Base-by-base conservation (phyloP, 441 rosid genomes). In the Geranium incanum region DNA sequence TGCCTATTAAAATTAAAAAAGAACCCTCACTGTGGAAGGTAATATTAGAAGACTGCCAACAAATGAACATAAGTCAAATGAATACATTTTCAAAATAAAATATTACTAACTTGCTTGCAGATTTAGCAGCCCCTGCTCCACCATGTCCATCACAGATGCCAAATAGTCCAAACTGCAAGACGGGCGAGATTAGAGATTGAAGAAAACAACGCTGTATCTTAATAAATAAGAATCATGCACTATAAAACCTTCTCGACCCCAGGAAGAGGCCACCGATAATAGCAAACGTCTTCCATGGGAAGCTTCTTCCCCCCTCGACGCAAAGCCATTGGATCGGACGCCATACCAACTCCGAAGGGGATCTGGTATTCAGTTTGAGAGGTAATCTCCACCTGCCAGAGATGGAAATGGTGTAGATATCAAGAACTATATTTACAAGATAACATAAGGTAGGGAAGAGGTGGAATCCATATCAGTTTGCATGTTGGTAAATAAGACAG, bases 81-180 rank as follows among this genome's bases (percentile, higher is more conserved):
- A 68, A 75, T 63, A 68, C 69, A 80, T 13, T 73, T 66, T 28
- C 45, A 78, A 70, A 69, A 69, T 70, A 52, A 71, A 70, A 75
- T 60, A 48, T 70, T 74, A 90, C 98, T 80, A 70, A 95, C 99
- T 87, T 85, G 90, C 85, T 90, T 28, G 98, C 97, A 81, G 89
- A 81, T 78, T 88, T 80, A 36, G 98, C 99, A 75, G 98, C 99
- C 21, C 75, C 91, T 75, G 73, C 86, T 74, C 98, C 97, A 69
- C 97, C 93, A 81, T 95, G 98, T 73, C 99, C 99, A 84, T 92
- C 99, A 79, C 97, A 95, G 76, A 95, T 84, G 76, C 97, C 90
- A 84, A 95, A 90, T 75, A 90, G 71, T 72, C 99, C 99, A 80
- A 90, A 92, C 99, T 95, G 89, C 82, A 83, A 83, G 63, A 62